Evolutionary conservation across 169 alveolate genomes (phyloP), one percentile per base, ranked within the genome.

Genomic region (Babesia bigemina): DNA sequence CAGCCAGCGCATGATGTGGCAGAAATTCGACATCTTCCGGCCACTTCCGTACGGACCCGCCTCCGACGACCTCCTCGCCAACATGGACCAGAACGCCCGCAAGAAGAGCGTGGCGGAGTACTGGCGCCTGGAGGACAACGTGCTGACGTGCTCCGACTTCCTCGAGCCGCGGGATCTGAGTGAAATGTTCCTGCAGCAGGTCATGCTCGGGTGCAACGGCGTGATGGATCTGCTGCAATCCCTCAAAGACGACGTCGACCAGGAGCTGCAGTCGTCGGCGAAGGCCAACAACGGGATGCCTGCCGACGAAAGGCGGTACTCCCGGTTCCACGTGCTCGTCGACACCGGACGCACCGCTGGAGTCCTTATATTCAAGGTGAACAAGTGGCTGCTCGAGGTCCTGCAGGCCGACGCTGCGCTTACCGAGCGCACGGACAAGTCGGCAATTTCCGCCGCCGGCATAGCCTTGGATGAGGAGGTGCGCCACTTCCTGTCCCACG

Each of bases 21-120:
- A 81, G 39, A 81, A 81, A 28, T 81, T 58, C 28, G 88, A 81
- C 53, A 58, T 81, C n/a, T 81, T 81, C 75, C 47, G 69, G 21
- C 70, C 74, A 4, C 69, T 77, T 2, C 70, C 72, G 13, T 65
- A 61, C 39, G 84, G 84, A 0, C 84, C 84, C 21, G 50, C 63
- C 2, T 22, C 76, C 6, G 70, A 57, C 22, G 21, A 11, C 28
- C 26, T 75, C 36, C 29, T 75, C 21, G 14, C 13, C 6, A 75
- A 65, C 69, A 71, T 29, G 58, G 84, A 75, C 28, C 33, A 7
- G 10, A 28, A 10, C 24, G 9, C 75, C 8, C 53, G 69, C 22
- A 63, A 63, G 57, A 61, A 63, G 55, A 75, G 74, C 22, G 26
- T 63, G 21, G 48, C 48, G 3, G 84, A 75, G 48, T 63, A 49